Conservation (phyloP, 805 yeast genomes). For the Cyberlindnera xylosilytica region DNA sequence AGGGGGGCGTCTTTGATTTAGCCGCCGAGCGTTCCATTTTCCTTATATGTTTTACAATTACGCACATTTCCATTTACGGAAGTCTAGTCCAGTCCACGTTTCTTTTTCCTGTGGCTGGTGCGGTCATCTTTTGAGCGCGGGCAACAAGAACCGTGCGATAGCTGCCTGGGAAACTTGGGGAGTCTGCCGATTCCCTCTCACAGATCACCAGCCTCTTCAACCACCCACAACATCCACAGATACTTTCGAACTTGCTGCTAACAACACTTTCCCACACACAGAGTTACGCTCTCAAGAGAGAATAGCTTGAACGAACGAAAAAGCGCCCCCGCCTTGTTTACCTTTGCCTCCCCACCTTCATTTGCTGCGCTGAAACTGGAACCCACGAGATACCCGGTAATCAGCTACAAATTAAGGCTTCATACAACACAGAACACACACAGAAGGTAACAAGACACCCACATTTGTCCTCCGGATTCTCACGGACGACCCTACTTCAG, state of each 20-base stretch:
- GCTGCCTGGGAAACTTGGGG: constrained; percentile 10
- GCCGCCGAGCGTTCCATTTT: too few relatives aligned
- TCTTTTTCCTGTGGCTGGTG: constrained; percentile 6
- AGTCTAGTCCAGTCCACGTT: constrained; percentile 3
- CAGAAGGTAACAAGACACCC: neutral
- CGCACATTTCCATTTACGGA: neutral
- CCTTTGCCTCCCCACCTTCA: neutral
- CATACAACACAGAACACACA: neutral
- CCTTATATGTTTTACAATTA: neutral
- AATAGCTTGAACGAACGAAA: too few relatives aligned
- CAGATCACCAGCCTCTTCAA: neutral
- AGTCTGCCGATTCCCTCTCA: neutral
- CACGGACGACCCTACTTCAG: too few relatives aligned
- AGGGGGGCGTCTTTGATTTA: too few relatives aligned
- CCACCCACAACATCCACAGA: neutral
- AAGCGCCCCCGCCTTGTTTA: too few relatives aligned
- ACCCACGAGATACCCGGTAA: neutral
- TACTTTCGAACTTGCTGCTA: too few relatives aligned
- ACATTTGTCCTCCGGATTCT: neutral
- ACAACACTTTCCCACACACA: neutral
- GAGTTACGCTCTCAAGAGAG: too few relatives aligned
- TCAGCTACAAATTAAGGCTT: neutral
- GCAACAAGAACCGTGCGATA: constrained; percentile 3
- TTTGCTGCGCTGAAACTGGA: neutral
- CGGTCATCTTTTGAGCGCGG: constrained; percentile 3